Base-by-base conservation (phyloP, 768 basidiomycete species). In the Lanmaoa rubissima region DNA sequence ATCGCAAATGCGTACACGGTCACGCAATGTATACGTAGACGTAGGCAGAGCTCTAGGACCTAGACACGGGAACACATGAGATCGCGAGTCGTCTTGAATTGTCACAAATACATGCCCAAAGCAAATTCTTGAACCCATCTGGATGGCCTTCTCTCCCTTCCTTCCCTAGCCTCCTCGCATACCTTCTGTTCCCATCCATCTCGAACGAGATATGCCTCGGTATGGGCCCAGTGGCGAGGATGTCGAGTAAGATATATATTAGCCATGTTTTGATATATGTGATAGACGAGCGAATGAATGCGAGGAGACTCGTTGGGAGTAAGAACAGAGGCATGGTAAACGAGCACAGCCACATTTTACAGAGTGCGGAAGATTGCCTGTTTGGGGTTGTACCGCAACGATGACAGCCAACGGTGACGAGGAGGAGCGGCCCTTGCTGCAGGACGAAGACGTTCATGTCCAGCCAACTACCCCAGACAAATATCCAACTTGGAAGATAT, bases 1-100 rank as follows among this genome's bases (percentile, higher is more conserved):
- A 98, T 94, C 1, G 94, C 84, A 73, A 99, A 99, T n/a, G 94
- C 93, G 65, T 96, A 99, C n/a, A 88, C 91, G 2, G 92, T 87
- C 26, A 98, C 94, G 57, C 89, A 93, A 57, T 76, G 80, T 47
- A 99, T 80, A 13, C 84, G 76, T n/a, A 99, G 79, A 1, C 81
- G 77, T 21, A 96, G 75, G 64, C 95, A 95, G 31, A 94, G 79
- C 69, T 94, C 92, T 17, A 98, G 76, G 53, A 92, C 79, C 95
- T 98, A 60, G 42, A n/a, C 10, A 43, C 10, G 35, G 11, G 26
- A 31, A 13, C 21, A 54, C 26, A 31, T 56, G 24, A 48, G 48
- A 24, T 13, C 16, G 11, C 8, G 14, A 6, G n/a, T 4, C 4
- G 17, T 21, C 21, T 19, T 21, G 8, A 16, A 19, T 13, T 24